A percentile compares a stretch with the other conserved stretches of the same genome.
Conservation (phyloP, 352 stramenopile genomes). For the Phytopythium cucurbitacearum region DNA sequence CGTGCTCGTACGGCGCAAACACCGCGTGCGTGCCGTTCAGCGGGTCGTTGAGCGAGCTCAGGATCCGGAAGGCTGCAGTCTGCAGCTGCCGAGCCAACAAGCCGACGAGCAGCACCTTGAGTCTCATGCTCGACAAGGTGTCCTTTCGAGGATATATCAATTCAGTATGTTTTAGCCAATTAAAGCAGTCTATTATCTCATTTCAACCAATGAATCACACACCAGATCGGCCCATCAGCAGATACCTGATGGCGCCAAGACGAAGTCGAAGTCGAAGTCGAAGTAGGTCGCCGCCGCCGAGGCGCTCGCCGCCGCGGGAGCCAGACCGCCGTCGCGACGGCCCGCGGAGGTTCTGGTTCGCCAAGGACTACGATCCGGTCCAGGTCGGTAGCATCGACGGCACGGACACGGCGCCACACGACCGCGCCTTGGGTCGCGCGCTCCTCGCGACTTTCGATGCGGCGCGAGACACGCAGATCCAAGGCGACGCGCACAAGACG, state of each 20-base stretch:
- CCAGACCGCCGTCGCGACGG: not conserved
- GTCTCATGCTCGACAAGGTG: not conserved
- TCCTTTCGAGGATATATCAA: not conserved
- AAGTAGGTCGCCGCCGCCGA: constrained; percentile 4
- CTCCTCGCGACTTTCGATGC: constrained; percentile 46
- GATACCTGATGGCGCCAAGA: not conserved
- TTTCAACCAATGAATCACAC: constrained; percentile 9
- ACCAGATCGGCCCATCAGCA: not conserved
- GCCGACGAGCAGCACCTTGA: constrained; percentile 7
- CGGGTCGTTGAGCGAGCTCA: constrained; percentile 29
- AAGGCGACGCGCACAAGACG: constrained; percentile 53
- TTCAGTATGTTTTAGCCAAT: not conserved
- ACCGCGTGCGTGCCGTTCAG: constrained; percentile 25
- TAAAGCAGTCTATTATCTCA: not conserved
- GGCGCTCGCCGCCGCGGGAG: not conserved
- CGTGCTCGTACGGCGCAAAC: constrained; percentile 82
- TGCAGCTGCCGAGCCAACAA: not conserved
- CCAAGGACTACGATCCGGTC: constrained; percentile 59
- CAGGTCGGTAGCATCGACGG: constrained; percentile 71
- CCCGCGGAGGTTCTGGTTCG: constrained; percentile 45
- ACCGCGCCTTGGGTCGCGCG: constrained; percentile 58
- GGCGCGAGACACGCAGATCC: constrained; percentile 52
- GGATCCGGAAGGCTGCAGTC: constrained; percentile 26
- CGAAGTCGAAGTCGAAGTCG: constrained; percentile 18
- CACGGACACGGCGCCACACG: constrained; percentile 50